Conservation (phyloP, 2,329 filamentous ascomycete genomes). For the Penicillium sp. region DNA sequence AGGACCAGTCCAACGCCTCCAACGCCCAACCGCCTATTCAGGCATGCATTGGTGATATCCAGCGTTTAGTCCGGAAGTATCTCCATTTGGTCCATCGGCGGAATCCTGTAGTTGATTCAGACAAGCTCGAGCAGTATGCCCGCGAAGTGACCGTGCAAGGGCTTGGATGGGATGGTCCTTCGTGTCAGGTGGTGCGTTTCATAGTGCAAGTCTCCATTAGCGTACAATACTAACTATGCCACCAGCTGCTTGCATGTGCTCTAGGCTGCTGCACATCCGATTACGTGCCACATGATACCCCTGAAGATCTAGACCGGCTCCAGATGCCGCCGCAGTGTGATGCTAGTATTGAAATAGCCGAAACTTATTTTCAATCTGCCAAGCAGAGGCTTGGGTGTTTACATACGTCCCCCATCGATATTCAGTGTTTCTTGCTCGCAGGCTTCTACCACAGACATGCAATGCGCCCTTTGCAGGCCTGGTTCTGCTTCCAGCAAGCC, state of each 20-base stretch:
- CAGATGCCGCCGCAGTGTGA: slow-evolving; percentile 14
- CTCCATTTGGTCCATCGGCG: slow-evolving; percentile 16
- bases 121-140: slow-evolving; percentile 19
- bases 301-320: slow-evolving; percentile 18
- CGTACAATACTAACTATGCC: background rate
- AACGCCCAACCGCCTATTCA: slow-evolving; percentile 8
- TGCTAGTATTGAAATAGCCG: slow-evolving; percentile 19
- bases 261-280: slow-evolving; percentile 18
- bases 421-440: slow-evolving; percentile 23
- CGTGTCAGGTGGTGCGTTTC: slow-evolving; percentile 24
- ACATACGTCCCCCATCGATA: slow-evolving; percentile 21
- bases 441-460: slow-evolving; percentile 22
- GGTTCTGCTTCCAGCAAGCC: slow-evolving; percentile 26
- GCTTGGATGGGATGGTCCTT: slow-evolving; percentile 22
- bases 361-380: slow-evolving; percentile 23
- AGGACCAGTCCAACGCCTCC: slow-evolving; percentile 1
- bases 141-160: slow-evolving; percentile 22
- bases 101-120: slow-evolving; percentile 20
- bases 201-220: background rate
- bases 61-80: slow-evolving; percentile 16
- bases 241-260: slow-evolving; percentile 22
- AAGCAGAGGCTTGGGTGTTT: slow-evolving; percentile 23
- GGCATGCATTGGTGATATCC: slow-evolving; percentile 18
- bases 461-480: slow-evolving; percentile 21
- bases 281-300: slow-evolving; percentile 15